Conservation (phyloP, 2,329 filamentous ascomycete species). For the Botrytis byssoidea region DNA sequence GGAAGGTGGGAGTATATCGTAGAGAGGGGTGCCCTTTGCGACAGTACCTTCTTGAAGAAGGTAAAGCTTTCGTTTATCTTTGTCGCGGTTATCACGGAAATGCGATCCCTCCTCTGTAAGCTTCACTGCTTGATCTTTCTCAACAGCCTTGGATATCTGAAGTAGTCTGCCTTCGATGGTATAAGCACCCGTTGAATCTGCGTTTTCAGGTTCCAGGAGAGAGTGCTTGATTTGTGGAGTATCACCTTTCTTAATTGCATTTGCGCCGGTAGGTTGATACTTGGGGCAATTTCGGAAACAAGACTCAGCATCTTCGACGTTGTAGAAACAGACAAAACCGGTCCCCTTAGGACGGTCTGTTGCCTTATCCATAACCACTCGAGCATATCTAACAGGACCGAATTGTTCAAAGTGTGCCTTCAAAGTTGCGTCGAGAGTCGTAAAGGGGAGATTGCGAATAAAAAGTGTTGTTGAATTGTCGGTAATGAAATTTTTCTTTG, state of each 20-base stretch:
- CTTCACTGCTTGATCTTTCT: constrained; percentile 73
- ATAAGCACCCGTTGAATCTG: constrained; percentile 80
- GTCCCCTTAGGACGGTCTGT: constrained; percentile 89
- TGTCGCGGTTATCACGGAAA: constrained; percentile 65
- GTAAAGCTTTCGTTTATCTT: constrained; percentile 87
- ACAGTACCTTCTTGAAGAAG: constrained; percentile 86
- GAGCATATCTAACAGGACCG: constrained; percentile 83
- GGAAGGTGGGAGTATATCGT: constrained; percentile 69
- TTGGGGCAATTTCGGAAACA: constrained; percentile 77
- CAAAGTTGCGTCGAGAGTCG: constrained; percentile 75
- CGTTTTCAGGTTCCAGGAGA: constrained; percentile 80
- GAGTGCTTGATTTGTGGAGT: constrained; percentile 66
- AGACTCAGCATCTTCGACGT: constrained; percentile 67
- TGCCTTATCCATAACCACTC: constrained; percentile 82
- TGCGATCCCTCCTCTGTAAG: constrained; percentile 68
- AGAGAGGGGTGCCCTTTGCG: constrained; percentile 71
- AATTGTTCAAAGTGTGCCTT: constrained; percentile 86
- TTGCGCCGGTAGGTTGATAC: constrained; percentile 44
- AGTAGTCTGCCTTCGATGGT: constrained; percentile 88
- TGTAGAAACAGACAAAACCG: constrained; percentile 91
- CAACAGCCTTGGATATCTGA: constrained; percentile 80
- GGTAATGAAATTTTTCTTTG: constrained; percentile 43
- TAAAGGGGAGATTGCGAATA: constrained; percentile 91
- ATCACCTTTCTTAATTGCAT: constrained; percentile 36
- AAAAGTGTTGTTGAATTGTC: constrained; percentile 81